Evolutionary conservation across 2,329 filamentous ascomycete genomes (phyloP).

Genomic region (Claviceps pazoutovae): DNA sequence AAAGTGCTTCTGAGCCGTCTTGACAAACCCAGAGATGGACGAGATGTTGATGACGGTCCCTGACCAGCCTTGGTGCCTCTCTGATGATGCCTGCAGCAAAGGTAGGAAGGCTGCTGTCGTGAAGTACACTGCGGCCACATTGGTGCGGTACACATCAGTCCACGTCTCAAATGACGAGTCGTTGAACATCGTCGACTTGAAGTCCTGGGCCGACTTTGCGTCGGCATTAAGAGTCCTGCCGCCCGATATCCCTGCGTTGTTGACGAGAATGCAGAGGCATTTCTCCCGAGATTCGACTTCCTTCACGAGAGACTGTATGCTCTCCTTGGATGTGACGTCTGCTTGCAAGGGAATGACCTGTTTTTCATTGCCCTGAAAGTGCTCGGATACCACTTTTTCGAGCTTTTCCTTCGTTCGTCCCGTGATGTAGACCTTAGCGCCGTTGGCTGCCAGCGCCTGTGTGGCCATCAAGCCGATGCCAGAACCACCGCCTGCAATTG

Average conservation of each 20-base stretch:
- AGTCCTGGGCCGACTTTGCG: constrained; percentile 33
- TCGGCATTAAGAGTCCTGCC: constrained; percentile 34
- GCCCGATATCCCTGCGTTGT: constrained; percentile 53
- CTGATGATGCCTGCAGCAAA: constrained; percentile 39
- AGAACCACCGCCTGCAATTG: constrained; percentile 32
- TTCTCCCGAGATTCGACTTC: constrained; percentile 41
- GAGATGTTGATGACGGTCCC: constrained; percentile 54
- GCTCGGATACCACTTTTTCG: constrained; percentile 43
- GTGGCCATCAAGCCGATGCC: constrained; percentile 58
- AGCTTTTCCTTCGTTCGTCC: constrained; percentile 50
- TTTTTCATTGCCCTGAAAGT: constrained; percentile 37
- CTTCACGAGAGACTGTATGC: constrained; percentile 41
- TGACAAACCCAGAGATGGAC: constrained; percentile 51
- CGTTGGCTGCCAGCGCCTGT: constrained; percentile 52
- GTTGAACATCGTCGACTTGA: constrained; percentile 54
- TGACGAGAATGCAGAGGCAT: constrained; percentile 51
- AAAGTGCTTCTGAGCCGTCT: constrained; percentile 50
- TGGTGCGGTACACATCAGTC: constrained; percentile 59
- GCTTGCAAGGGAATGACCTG: constrained; percentile 45
- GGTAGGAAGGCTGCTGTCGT: constrained; percentile 49
- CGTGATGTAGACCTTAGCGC: constrained; percentile 57
- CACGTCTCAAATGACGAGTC: constrained; percentile 54
- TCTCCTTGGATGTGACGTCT: constrained; percentile 49
- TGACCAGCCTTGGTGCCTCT: constrained; percentile 32
- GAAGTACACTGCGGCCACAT: constrained; percentile 58